Base-by-base conservation (phyloP, 1,284 basidiomycete genomes). In the Inonotus obliquus region DNA sequence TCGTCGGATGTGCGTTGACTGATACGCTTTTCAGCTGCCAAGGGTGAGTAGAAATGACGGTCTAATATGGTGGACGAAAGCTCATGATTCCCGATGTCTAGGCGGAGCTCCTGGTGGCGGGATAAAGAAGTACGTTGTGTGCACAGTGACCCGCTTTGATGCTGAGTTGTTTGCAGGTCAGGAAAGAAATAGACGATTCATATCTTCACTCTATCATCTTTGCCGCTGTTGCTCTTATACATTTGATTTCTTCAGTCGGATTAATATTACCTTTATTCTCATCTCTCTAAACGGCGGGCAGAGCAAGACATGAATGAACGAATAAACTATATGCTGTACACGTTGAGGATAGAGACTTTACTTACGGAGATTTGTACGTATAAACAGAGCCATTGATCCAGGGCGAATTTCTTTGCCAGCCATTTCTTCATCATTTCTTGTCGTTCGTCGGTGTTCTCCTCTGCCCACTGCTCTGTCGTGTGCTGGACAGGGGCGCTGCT, bases 41-140 rank as follows among this genome's bases (percentile, higher is more conserved):
- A 88, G 76, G 80, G 88, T 89, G 71, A 71, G 66, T 60, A 11
- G 17, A 23, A 45, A 80, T 69, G 45, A 23, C 10, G 7, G n/a
- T 55, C 35, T 11, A 29, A 7, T 21, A 19, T 38, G 19, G 13
- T 53, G 23, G n/a, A 19, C 21, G 13, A 19, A 23, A 32, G 55
- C 39, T 44, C n/a, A 21, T 29, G 37, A 37, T n/a, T 6, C 35
- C 44, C 19, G 57, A 38, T 55, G 13, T 32, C 21, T 19, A 85
- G 89, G 82, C 67, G 88, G 89, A 37, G 75, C 86, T 29, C 80
- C 84, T 58, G 87, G 59, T 9, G 62, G 89, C 38, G 90, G 90
- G 39, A 89, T 92, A 78, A 92, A 92, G 82, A 91, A 92, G 90
- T 90, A 72, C 25, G 67, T 64, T 23, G 27, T 23, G 38, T 39